phyloP scores from a whole-genome alignment of 768 basidiomycete genomes.

The Hypholoma fasciculare region DNA sequence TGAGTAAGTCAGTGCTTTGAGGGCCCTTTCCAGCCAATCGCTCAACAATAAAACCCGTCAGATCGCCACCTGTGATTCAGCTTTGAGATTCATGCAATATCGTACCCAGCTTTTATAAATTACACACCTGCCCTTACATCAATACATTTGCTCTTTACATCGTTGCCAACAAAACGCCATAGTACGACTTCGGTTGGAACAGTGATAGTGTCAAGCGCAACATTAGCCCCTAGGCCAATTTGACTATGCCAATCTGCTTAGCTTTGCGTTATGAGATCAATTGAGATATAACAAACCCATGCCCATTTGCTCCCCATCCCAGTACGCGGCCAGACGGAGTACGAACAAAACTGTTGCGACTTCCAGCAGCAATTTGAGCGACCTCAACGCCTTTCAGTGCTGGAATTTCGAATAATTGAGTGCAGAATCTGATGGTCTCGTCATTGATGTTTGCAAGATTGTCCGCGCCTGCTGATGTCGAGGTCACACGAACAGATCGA shows the following conservation, averaged over 20 bases:
- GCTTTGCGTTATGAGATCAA: neutral
- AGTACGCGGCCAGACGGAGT: constrained; percentile 73
- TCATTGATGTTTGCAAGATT: constrained; percentile 34
- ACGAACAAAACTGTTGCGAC: constrained; percentile 69
- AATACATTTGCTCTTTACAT: constrained; percentile 59
- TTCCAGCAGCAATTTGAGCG: constrained; percentile 71
- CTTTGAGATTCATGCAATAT: neutral
- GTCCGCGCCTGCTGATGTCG: constrained; percentile 26
- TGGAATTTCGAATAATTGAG: constrained; percentile 75
- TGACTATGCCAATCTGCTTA: constrained; percentile 49
- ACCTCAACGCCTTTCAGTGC: constrained; percentile 63
- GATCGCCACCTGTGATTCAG: constrained; percentile 58
- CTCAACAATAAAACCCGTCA: constrained; percentile 78
- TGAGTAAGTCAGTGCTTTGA: constrained; percentile 49
- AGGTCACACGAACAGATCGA: constrained; percentile 34
- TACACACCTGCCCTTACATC: constrained; percentile 62
- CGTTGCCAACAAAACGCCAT: constrained; percentile 51
- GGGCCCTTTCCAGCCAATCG: constrained; percentile 27
- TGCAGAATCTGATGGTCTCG: constrained; percentile 61
- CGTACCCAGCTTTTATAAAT: neutral
- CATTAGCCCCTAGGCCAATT: constrained; percentile 70
- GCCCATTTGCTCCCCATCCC: constrained; percentile 89
- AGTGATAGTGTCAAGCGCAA: constrained; percentile 66
- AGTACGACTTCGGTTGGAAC: constrained; percentile 86
- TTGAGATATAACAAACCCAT: constrained; percentile 50